Percentiles rank a stretch among this genome's conserved stretches.
Conservation (phyloP, 371 early-diverging fungal species). For the Saksenaea oblongispora region DNA sequence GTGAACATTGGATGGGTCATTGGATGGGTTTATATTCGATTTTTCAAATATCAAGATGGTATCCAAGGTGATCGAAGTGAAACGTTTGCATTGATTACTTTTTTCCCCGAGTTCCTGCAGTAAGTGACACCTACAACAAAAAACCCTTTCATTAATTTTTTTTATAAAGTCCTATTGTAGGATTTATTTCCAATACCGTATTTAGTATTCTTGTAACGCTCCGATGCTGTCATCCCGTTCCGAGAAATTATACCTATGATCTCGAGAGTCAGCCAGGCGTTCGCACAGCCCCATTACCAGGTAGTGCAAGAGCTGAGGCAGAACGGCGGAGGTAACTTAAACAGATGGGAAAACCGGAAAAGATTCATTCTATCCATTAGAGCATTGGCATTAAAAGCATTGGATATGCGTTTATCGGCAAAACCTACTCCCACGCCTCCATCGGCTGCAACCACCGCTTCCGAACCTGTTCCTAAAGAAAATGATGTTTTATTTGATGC, state of each 20-base stretch:
- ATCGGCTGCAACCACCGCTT: neutral
- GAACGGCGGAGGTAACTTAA: conserved; percentile 58
- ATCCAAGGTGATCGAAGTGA: conserved; percentile 82
- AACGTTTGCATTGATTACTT: conserved; percentile 79
- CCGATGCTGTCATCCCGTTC: conserved; percentile 47
- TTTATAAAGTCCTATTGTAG: conserved; percentile 48
- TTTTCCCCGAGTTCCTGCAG: conserved; percentile 83
- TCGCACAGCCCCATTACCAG: conserved; percentile 48
- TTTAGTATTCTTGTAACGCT: conserved; percentile 51
- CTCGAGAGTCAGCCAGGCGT: conserved; percentile 46
- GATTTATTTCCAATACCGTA: conserved; percentile 49
- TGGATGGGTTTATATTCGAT: conserved; percentile 82
- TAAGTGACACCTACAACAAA: conserved; percentile 35
- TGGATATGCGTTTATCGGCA: conserved; percentile 61
- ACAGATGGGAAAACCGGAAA: neutral
- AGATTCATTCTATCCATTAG: conserved; percentile 21
- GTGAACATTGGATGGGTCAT: conserved; percentile 67
- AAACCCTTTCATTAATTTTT: neutral
- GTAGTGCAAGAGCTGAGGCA: conserved; percentile 65
- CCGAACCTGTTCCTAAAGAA: neutral
- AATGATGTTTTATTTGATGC: conserved; percentile 18
- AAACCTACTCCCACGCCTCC: conserved; percentile 22
- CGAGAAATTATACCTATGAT: conserved; percentile 50
- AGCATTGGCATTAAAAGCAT: conserved; percentile 64
- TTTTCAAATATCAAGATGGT: conserved; percentile 78